Evolutionary conservation across 768 basidiomycete species (phyloP).

Genomic region (Russula lepida): DNA sequence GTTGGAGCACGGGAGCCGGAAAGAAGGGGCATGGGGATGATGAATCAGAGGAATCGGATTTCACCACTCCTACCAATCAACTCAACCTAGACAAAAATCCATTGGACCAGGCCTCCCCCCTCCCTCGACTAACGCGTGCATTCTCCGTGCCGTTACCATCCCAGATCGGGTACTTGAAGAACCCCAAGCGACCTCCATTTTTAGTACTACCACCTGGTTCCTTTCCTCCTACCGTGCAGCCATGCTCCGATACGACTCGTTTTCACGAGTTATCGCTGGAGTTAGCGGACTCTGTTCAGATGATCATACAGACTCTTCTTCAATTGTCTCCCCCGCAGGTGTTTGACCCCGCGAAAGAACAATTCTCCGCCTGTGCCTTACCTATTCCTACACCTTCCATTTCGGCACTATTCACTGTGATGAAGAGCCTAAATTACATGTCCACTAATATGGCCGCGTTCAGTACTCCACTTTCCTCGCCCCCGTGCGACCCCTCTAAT

Average conservation of each 20-base stretch:
- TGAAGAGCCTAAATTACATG: slow-evolving; percentile 91
- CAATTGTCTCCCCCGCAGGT: slow-evolving; percentile 87
- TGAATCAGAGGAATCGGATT: slow-evolving; percentile 24
- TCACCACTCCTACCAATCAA: slow-evolving; percentile 28
- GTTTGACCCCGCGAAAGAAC: slow-evolving; percentile 88
- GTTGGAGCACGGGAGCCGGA: slow-evolving; percentile 13
- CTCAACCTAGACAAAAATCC: slow-evolving; percentile 28
- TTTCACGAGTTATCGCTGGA: slow-evolving; percentile 73
- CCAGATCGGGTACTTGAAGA: slow-evolving; percentile 65
- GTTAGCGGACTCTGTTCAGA: slow-evolving; percentile 84
- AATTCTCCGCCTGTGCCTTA: slow-evolving; percentile 82
- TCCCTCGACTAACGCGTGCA: slow-evolving; percentile 61
- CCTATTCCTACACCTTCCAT: slow-evolving; percentile 83
- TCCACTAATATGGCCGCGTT: slow-evolving; percentile 73
- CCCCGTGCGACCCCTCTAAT: slow-evolving; percentile 7
- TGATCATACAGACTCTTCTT: slow-evolving; percentile 84
- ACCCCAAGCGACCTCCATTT: slow-evolving; percentile 44
- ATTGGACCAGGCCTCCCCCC: slow-evolving; percentile 26
- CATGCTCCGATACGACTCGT: slow-evolving; percentile 30
- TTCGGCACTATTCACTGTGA: slow-evolving; percentile 80
- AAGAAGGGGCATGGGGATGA: slow-evolving; percentile 24
- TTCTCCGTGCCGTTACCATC: slow-evolving; percentile 75
- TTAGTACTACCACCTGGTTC: slow-evolving; percentile 20
- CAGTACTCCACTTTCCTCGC: slow-evolving; percentile 22
- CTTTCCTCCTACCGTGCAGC: slow-evolving; percentile 22